phyloP scores from a whole-genome alignment of 1,139 yeast species.

The Geotrichum europaeum region DNA sequence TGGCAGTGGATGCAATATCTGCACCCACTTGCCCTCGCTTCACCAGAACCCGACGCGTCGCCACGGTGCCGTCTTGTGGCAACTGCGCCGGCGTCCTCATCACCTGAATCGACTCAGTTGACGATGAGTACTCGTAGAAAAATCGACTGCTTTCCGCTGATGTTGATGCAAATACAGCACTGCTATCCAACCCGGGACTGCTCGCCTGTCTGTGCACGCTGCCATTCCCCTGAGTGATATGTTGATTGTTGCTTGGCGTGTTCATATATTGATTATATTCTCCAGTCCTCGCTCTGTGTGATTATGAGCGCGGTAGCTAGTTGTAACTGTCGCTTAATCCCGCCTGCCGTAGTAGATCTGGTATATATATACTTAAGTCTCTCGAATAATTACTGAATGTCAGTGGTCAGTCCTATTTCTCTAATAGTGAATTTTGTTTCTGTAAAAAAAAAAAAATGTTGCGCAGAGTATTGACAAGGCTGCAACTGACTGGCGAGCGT shows the following conservation, averaged over 20 bases:
- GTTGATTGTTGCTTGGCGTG: neutral
- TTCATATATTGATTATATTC: neutral
- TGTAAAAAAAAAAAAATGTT: neutral
- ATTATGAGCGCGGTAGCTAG: neutral
- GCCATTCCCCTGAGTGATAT: neutral
- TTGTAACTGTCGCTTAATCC: neutral
- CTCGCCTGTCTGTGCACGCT: neutral
- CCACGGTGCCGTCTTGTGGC: neutral
- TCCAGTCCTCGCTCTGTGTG: neutral
- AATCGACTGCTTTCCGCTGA: slow-evolving; percentile 1
- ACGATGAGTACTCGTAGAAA: slow-evolving; percentile 14
- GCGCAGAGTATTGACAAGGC: neutral
- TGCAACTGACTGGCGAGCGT: neutral
- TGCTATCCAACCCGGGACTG: slow-evolving; percentile 4
- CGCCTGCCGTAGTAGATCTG: neutral
- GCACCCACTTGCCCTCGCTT: neutral
- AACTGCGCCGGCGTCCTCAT: slow-evolving; percentile 1
- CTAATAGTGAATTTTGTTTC: too few relatives aligned
- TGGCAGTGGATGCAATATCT: neutral
- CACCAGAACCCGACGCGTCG: neutral
- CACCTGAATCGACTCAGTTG: slow-evolving; percentile 9
- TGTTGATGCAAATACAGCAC: slow-evolving; percentile 6
- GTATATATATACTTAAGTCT: neutral
- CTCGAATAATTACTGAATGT: neutral
- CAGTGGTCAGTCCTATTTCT: neutral